Evolutionary conservation across 2,329 filamentous ascomycete species (phyloP).

Genomic region (Calonectria hongkongensis): DNA sequence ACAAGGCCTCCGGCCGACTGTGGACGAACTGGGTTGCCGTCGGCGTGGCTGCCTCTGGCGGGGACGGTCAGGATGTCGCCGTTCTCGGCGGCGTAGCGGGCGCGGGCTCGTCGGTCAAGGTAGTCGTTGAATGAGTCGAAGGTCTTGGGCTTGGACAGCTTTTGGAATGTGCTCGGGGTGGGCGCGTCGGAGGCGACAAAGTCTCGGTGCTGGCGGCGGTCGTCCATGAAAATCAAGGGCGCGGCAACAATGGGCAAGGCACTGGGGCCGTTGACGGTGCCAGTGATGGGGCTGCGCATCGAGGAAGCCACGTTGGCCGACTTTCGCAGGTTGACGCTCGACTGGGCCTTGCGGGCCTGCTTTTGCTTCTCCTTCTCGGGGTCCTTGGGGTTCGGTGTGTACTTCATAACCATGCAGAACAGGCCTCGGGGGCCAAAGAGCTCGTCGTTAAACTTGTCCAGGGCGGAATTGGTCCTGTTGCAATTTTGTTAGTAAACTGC

Average conservation of each 20-base stretch:
- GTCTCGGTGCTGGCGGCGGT: constrained; percentile 22
- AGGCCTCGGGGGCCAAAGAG: constrained; percentile 9
- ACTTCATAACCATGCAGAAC: constrained; percentile 25
- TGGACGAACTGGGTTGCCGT: neutral
- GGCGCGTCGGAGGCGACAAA: constrained; percentile 1
- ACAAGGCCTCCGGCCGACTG: neutral
- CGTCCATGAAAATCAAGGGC: constrained; percentile 10
- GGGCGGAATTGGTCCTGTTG: neutral
- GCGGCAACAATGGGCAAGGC: neutral
- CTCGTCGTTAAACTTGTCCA: constrained; percentile 16
- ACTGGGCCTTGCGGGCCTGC: neutral
- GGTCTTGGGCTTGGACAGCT: constrained; percentile 8
- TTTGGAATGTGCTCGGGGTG: neutral
- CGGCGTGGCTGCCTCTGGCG: neutral
- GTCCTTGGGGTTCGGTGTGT: constrained; percentile 6
- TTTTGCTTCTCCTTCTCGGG: constrained; percentile 10
- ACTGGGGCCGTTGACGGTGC: neutral
- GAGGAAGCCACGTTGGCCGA: neutral
- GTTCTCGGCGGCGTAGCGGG: constrained; percentile 14
- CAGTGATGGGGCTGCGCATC: constrained; percentile 7
- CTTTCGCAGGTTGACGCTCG: neutral
- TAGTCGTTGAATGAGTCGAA: constrained; percentile 8
- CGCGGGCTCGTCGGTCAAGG: constrained; percentile 9
- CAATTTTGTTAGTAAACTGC: neutral
- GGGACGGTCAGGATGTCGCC: constrained; percentile 6